phyloP scores from a whole-genome alignment of 2,329 filamentous ascomycete genomes.

The Dothistroma septosporum region DNA sequence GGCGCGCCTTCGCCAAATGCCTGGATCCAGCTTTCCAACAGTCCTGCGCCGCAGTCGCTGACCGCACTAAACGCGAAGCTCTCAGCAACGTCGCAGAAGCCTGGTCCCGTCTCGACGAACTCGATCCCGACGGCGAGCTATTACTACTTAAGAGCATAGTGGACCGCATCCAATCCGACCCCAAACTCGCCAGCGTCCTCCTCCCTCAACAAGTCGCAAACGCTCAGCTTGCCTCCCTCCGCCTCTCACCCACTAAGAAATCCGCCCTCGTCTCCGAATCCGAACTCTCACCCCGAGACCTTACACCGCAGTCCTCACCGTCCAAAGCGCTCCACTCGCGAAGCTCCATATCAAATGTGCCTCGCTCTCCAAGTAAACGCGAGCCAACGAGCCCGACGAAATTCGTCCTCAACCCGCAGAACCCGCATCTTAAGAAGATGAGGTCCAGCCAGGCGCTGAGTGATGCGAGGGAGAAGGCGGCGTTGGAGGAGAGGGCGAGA shows the following conservation, averaged over 20 bases:
- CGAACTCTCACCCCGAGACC: constrained; percentile 19
- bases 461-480: constrained; percentile 48
- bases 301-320: constrained; percentile 29
- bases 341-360: constrained; percentile 3
- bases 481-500: constrained; percentile 46
- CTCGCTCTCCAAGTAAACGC: constrained; percentile 26
- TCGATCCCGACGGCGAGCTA: constrained; percentile 87
- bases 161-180: constrained; percentile 66
- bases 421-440: constrained; percentile 79
- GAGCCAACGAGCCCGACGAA: constrained; percentile 48
- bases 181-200: constrained; percentile 54
- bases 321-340: constrained; percentile 20
- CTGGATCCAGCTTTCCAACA: constrained; percentile 82
- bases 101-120: constrained; percentile 75
- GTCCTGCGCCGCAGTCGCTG: constrained; percentile 71
- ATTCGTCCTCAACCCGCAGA: constrained; percentile 72
- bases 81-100: constrained; percentile 79
- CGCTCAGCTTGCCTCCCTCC: constrained; percentile 34
- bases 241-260: constrained; percentile 30
- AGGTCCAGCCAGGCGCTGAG: constrained; percentile 43
- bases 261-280: constrained; percentile 15
- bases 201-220: constrained; percentile 36
- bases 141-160: constrained; percentile 76
- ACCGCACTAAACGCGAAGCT: constrained; percentile 68
- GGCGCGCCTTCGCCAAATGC: constrained; percentile 74